These are phyloP conservation scores for Penicillium roqueforti DNA, from an alignment of 495 filamentous ascomycete species.

Conservation along the genomic window DNA sequence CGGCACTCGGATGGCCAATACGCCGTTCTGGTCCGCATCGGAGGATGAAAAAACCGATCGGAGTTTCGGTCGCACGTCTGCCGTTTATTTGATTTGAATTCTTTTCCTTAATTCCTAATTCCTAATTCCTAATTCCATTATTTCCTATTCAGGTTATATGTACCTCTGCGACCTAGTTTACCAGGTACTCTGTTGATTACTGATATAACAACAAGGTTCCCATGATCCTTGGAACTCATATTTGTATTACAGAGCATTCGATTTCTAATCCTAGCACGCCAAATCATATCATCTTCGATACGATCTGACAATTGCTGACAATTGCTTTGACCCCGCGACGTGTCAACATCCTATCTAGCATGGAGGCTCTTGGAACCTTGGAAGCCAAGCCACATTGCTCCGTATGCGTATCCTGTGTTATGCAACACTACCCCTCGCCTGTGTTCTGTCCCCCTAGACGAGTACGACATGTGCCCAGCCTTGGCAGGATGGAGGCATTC, in stretches of 20 bases:
- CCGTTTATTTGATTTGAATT: slow-evolving; percentile 1
- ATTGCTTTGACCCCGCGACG: neutral
- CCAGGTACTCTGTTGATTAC: no score
- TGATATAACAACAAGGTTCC: neutral
- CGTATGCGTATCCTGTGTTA: neutral
- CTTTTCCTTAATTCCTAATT: slow-evolving; percentile 1
- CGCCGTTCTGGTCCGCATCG: slow-evolving; percentile 3
- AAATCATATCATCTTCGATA: neutral
- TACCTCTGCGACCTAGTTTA: no score
- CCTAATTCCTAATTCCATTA: slow-evolving; percentile 1
- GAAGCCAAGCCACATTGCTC: neutral
- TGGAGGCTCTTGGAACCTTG: slow-evolving; percentile 1
- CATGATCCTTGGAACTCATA: neutral
- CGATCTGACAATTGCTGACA: neutral
- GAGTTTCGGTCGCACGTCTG: neutral
- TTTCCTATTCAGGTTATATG: neutral
- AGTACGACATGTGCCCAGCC: neutral
- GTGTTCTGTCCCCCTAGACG: neutral
- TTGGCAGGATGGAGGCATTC: slow-evolving; percentile 5
- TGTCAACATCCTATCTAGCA: neutral
- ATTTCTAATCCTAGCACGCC: neutral
- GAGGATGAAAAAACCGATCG: neutral
- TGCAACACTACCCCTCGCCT: neutral
- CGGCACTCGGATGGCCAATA: slow-evolving; percentile 8
- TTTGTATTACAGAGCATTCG: neutral